These are phyloP conservation scores for Aspergillus hortae DNA, from an alignment of 2,329 filamentous ascomycete species.

Conservation along the genomic window DNA sequence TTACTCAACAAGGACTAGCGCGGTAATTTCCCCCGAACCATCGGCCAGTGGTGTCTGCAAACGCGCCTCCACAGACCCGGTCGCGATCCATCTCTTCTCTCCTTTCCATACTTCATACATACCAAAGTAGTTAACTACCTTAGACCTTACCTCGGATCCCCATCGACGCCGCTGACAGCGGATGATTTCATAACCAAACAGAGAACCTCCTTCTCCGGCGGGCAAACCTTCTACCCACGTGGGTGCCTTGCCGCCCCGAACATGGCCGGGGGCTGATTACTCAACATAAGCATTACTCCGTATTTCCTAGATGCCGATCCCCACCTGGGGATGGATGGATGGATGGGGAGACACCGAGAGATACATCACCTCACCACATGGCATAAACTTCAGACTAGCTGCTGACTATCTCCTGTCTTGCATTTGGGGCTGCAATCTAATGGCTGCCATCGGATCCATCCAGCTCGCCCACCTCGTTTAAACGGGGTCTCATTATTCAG, in stretches of 20 bases:
- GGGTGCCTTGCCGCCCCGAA: constrained; percentile 10
- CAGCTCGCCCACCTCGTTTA: not conserved
- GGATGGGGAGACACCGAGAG: not conserved
- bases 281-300: not conserved
- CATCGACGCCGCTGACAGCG: not conserved
- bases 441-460: constrained; percentile 7
- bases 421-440: constrained; percentile 8
- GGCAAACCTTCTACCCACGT: constrained; percentile 10
- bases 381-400: constrained; percentile 11
- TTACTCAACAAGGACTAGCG: constrained; percentile 5
- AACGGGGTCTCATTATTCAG: not conserved
- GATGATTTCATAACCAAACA: too few relatives aligned
- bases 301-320: constrained; percentile 18
- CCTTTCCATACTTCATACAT: not conserved
- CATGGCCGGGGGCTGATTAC: not conserved
- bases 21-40: constrained; percentile 4
- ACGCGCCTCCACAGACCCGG: not conserved
- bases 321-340: not conserved
- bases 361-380: constrained; percentile 9
- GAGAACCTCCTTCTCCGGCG: too few relatives aligned
- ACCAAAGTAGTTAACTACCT: too few relatives aligned
- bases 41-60: not conserved
- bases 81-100: not conserved
- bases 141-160: not conserved
- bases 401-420: constrained; percentile 12